These are phyloP conservation scores for Puccinia hordei DNA, from an alignment of 1,284 basidiomycete genomes.

Conservation along the genomic window DNA sequence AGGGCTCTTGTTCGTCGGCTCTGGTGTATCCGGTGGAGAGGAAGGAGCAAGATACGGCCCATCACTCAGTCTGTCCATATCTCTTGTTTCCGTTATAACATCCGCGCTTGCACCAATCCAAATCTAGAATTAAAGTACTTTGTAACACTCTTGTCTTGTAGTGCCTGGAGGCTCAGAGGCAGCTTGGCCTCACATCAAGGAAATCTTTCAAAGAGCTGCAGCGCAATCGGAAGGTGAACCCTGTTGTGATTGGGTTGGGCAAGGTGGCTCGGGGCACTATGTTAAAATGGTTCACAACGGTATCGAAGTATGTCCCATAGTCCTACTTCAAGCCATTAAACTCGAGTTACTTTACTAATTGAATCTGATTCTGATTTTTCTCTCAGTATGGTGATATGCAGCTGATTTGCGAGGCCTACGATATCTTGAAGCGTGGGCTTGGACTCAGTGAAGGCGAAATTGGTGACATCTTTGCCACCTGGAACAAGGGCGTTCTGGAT, in stretches of 20 bases:
- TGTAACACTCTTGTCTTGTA: conserved; percentile 26
- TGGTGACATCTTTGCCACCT: conserved; percentile 63
- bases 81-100: not conserved
- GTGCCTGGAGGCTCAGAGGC: conserved; percentile 93
- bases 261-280: conserved; percentile 89
- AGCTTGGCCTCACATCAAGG: conserved; percentile 96
- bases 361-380: not conserved
- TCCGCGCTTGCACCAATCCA: not conserved
- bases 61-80: conserved; percentile 69
- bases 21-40: conserved; percentile 98
- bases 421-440: conserved; percentile 96
- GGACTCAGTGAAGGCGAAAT: conserved; percentile 64
- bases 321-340: conserved; percentile 50
- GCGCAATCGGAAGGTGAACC: conserved; percentile 94
- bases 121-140: not conserved
- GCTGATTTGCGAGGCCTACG: conserved; percentile 95
- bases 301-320: conserved; percentile 58
- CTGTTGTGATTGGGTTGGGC: conserved; percentile 99
- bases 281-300: conserved; percentile 99
- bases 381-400: conserved; percentile 95
- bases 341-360: not conserved
- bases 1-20: conserved; percentile 94
- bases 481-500: conserved; percentile 99
- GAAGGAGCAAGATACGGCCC: conserved; percentile 97
- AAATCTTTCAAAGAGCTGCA: conserved; percentile 97